These are phyloP conservation scores for Anthracocystis walkeri DNA, from an alignment of 1,284 basidiomycete genomes.

Conservation along the genomic window DNA sequence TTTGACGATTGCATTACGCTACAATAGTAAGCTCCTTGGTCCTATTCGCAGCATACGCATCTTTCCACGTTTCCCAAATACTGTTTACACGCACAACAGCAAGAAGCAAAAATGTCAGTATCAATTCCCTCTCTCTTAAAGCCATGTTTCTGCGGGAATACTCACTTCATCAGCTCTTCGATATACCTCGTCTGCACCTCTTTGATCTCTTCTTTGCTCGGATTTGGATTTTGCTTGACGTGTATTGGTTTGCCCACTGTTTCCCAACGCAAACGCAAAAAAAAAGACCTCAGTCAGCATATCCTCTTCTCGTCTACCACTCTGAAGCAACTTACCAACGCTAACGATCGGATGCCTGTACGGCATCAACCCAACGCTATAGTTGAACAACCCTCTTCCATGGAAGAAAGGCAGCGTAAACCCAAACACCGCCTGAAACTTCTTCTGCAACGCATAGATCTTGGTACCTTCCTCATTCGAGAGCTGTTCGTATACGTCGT, in stretches of 20 bases:
- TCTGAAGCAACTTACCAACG: constrained; percentile 73
- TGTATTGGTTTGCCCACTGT: constrained; percentile 84
- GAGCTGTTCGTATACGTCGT: constrained; percentile 98
- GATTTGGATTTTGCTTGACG: constrained; percentile 81
- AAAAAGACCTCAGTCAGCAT: not conserved
- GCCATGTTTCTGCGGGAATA: not conserved
- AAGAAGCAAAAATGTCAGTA: constrained; percentile 2
- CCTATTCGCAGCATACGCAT: constrained; percentile 64
- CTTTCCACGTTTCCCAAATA: constrained; percentile 68
- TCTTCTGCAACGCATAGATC: constrained; percentile 74
- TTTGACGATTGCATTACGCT: constrained; percentile 15
- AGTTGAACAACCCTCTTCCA: constrained; percentile 80
- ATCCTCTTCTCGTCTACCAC: not conserved
- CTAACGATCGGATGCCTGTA: constrained; percentile 93
- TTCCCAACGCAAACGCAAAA: not conserved
- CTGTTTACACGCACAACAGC: constrained; percentile 18
- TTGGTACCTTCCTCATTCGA: constrained; percentile 91
- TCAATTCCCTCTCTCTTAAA: not conserved
- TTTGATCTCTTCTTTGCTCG: constrained; percentile 82
- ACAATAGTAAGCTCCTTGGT: constrained; percentile 67
- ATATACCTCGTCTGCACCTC: constrained; percentile 88
- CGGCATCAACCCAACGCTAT: constrained; percentile 80
- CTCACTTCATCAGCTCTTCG: constrained; percentile 74
- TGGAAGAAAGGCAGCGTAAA: constrained; percentile 97
- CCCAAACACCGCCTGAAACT: constrained; percentile 77